Base-by-base conservation (phyloP, 2,329 filamentous ascomycete genomes). In the Sclerotinia minor region DNA sequence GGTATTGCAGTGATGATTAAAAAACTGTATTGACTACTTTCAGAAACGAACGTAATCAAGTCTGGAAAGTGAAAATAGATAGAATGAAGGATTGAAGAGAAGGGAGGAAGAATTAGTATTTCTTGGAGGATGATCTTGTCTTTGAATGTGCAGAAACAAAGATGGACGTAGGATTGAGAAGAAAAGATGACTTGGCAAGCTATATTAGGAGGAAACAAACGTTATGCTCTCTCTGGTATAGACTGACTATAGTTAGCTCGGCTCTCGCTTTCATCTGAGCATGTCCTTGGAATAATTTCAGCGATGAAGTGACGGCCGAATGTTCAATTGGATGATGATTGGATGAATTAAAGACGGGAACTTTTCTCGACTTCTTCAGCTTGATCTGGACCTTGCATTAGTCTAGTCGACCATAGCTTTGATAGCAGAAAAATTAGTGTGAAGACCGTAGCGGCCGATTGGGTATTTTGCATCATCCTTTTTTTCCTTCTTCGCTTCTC, bases 341-440 rank as follows among this genome's bases (percentile, higher is more conserved):
- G 17, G 47, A 29, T 59, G 44, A 5, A 26, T 24, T 24, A 15
- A 35, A 8, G 15, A 44, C n/a, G 24, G 17, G 17, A 44, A 29
- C 17, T 24, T 9, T 2, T 58, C 11, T 44, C 35, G 58, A 49
- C 17, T 17, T 24, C 47, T 29, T 38, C 47, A 38, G 29, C 47
- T 41, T 52, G n/a, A 63, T 26, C 59, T 38, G 60, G 32, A 52
- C 45, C 60, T 64, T 52, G 29, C 32, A 64, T 41, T 52, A 52
- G 29, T 50, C 26, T 52, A 52, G 29, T 50, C 26, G 45, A 59
- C 9, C 19, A 6, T 45, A 45, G 57, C 57, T 59, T 47, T 47
- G 41, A 32, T 47, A 0, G 29, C 24, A 17, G 17, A 47, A 17
- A 21, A 47, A 49, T n/a, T 50, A 21, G 26, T 21, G 29, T 47